Evolutionary conservation across 495 filamentous ascomycete genomes (phyloP).

Genomic region (Trypethelium eluteriae): DNA sequence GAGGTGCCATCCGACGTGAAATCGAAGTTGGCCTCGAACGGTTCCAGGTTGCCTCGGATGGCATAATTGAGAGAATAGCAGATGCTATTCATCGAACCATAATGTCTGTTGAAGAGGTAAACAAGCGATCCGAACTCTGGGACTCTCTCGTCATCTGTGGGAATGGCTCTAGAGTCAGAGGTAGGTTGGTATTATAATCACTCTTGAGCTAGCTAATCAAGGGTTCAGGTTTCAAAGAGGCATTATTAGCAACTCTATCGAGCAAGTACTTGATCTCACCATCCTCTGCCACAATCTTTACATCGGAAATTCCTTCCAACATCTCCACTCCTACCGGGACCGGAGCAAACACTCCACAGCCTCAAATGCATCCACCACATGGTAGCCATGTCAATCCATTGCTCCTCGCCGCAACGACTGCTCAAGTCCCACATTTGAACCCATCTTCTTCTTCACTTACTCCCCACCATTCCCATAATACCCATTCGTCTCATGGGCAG

Average conservation of each 20-base stretch:
- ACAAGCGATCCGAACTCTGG: conserved; percentile 78
- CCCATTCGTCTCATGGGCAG: conserved; percentile 74
- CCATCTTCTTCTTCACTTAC: conserved; percentile 33
- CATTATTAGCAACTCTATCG: conserved; percentile 67
- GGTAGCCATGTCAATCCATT: conserved; percentile 73
- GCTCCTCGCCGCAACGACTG: conserved; percentile 81
- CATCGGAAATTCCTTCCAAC: conserved; percentile 85
- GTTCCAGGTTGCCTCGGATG: conserved; percentile 68
- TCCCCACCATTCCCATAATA: conserved; percentile 41
- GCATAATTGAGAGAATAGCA: conserved; percentile 70
- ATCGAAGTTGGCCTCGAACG: conserved; percentile 83
- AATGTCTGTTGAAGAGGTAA: conserved; percentile 65
- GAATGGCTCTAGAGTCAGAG: conserved; percentile 75
- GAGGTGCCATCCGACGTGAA: conserved; percentile 51
- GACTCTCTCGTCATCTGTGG: conserved; percentile 82
- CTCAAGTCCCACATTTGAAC: conserved; percentile 42
- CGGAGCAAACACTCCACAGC: conserved; percentile 79
- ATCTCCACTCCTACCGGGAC: conserved; percentile 84
- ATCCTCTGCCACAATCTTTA: conserved; percentile 88
- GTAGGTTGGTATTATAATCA: conserved; percentile 35
- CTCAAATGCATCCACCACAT: conserved; percentile 45
- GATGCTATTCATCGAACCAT: conserved; percentile 76
- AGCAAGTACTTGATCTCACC: conserved; percentile 85
- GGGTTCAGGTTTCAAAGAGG: conserved; percentile 65
- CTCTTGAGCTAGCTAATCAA: background rate